phyloP scores from a whole-genome alignment of 208 protist genomes.

The Leishmania braziliensis region DNA sequence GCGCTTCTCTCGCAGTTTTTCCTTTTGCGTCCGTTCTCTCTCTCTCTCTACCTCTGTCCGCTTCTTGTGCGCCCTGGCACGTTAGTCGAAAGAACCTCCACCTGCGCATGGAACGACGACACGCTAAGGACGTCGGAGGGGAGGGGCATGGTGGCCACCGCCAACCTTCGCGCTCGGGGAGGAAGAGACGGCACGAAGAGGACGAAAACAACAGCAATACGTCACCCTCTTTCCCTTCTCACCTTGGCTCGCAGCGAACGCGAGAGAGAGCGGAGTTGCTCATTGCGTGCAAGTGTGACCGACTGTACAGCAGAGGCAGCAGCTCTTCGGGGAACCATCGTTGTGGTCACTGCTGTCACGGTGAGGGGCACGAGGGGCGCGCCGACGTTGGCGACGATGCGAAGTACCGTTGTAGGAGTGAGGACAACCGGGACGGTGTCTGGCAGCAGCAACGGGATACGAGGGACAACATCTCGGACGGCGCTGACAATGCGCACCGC shows the following conservation, averaged over 20 bases:
- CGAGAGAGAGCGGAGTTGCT: not conserved
- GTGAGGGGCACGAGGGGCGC: not conserved
- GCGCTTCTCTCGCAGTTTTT: not conserved
- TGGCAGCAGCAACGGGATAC: not conserved
- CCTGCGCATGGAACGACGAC: not conserved
- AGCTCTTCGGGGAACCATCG: not conserved
- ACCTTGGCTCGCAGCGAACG: not conserved
- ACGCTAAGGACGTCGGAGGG: not conserved
- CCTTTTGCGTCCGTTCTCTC: not conserved
- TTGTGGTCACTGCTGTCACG: not conserved
- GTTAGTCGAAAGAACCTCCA: not conserved
- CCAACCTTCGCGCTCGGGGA: conserved; percentile 1
- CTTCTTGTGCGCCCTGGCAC: not conserved
- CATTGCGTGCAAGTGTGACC: not conserved
- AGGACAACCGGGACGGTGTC: not conserved
- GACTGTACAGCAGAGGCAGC: not conserved
- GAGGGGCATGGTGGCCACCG: not conserved
- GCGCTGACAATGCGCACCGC: not conserved
- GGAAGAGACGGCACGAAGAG: not conserved
- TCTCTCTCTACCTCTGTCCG: not conserved
- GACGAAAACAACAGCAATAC: not conserved
- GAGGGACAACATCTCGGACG: not conserved
- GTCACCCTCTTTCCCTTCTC: not conserved
- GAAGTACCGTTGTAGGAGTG: not conserved
- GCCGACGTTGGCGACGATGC: not conserved